Evolutionary conservation across 2,329 filamentous ascomycete genomes (phyloP).

Genomic region (Boeremia lycopersici): DNA sequence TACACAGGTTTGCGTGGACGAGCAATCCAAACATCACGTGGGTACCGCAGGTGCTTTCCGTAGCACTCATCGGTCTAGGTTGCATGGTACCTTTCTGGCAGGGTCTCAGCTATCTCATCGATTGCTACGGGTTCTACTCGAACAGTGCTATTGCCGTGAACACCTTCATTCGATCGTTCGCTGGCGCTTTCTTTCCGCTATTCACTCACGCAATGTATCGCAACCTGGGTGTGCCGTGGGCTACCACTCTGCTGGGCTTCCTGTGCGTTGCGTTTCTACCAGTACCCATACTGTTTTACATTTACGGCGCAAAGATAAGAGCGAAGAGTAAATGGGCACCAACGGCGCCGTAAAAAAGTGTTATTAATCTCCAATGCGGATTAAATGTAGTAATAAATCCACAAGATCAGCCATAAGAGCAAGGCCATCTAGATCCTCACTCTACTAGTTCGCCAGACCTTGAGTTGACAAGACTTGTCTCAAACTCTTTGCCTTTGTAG

Average conservation of each 20-base stretch:
- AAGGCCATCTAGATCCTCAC: too few relatives aligned
- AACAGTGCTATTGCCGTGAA: constrained; percentile 57
- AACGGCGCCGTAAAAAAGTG: constrained; percentile 7
- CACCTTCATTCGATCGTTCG: constrained; percentile 56
- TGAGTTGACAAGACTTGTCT: too few relatives aligned
- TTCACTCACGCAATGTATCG: constrained; percentile 57
- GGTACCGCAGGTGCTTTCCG: constrained; percentile 63
- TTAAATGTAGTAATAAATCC: too few relatives aligned
- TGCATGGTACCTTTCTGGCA: constrained; percentile 82
- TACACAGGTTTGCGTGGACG: constrained; percentile 60
- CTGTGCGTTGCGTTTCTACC: constrained; percentile 41
- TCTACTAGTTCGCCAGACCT: too few relatives aligned
- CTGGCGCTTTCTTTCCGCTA: constrained; percentile 59
- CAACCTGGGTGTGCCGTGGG: constrained; percentile 44
- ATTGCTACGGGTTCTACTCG: constrained; percentile 58
- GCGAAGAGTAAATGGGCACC: constrained; percentile 42
- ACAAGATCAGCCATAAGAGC: too few relatives aligned
- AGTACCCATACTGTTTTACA: constrained; percentile 45
- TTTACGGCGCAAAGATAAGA: constrained; percentile 43
- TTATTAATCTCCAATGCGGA: too few relatives aligned
- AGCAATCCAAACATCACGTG: constrained; percentile 57
- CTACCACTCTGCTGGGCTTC: constrained; percentile 41
- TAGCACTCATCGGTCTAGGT: constrained; percentile 71
- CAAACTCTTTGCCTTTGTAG: too few relatives aligned
- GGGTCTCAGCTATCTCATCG: constrained; percentile 81